Evolutionary conservation across 106 monocot genomes (phyloP).

Genomic region (Acorus gramineus): DNA sequence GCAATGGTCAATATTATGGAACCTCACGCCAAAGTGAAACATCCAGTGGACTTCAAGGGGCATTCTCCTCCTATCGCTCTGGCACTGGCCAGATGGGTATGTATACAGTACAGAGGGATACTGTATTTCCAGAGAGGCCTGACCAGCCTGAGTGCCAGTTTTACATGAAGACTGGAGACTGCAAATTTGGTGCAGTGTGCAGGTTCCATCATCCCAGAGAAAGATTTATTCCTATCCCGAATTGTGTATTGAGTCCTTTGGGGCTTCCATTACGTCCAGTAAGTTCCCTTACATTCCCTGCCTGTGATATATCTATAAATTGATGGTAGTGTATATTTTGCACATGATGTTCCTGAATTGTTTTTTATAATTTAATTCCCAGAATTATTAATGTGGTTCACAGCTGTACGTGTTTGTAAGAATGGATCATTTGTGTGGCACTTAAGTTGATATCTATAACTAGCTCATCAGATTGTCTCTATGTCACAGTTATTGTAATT

Average conservation of each 20-base stretch:
- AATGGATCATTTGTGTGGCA: too few relatives aligned
- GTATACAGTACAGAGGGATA: constrained; percentile 59
- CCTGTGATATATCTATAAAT: too few relatives aligned
- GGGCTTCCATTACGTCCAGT: constrained; percentile 14
- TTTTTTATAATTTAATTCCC: too few relatives aligned
- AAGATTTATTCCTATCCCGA: background rate
- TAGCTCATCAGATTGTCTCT: too few relatives aligned
- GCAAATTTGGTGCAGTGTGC: constrained; percentile 2
- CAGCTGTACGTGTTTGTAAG: too few relatives aligned
- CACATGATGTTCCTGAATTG: too few relatives aligned
- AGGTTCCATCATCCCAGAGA: constrained; percentile 6
- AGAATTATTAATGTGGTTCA: too few relatives aligned
- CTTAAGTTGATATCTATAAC: too few relatives aligned
- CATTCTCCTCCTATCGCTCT: constrained; percentile 51
- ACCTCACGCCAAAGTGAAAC: constrained; percentile 48
- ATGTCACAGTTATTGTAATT: too few relatives aligned
- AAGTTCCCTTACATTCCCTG: background rate
- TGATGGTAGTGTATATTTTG: too few relatives aligned
- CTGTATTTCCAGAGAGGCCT: constrained; percentile 13
- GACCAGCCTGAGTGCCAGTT: constrained; percentile 3
- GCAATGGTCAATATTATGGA: constrained; percentile 30
- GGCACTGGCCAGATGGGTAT: constrained; percentile 47
- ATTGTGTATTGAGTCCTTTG: constrained; percentile 7
- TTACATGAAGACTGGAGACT: constrained; percentile 8
- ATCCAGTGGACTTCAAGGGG: constrained; percentile 31